A percentile compares a stretch with the other conserved stretches of the same genome.
These are phyloP conservation scores for Brassica nigra DNA, from an alignment of 345 rosid species.

Conservation along the genomic window DNA sequence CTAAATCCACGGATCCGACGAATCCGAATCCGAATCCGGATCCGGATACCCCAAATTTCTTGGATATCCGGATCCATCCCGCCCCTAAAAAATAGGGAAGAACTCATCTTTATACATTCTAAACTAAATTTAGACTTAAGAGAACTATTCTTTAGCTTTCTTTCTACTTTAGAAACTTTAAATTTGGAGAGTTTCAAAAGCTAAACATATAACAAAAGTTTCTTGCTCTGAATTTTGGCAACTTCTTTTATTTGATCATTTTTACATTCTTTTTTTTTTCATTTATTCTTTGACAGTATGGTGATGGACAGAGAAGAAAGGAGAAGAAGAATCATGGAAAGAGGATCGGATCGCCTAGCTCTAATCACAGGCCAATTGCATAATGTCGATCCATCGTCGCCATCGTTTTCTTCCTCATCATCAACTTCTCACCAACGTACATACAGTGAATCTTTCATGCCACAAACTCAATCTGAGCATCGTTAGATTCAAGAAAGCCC, in stretches of 20 bases:
- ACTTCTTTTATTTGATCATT: background rate
- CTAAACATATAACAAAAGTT: slow-evolving; percentile 6
- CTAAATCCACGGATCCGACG: too few relatives aligned
- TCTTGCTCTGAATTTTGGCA: background rate
- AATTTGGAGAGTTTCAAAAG: slow-evolving; percentile 2
- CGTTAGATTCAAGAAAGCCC: slow-evolving; percentile 17
- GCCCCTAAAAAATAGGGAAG: background rate
- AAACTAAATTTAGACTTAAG: background rate
- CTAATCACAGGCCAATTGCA: slow-evolving; percentile 55
- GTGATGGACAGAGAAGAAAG: slow-evolving; percentile 48
- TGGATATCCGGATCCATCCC: too few relatives aligned
- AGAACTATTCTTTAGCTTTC: slow-evolving; percentile 36
- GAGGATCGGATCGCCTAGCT: slow-evolving; percentile 60
- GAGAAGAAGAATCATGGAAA: slow-evolving; percentile 51
- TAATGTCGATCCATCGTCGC: slow-evolving; percentile 36
- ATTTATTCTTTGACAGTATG: slow-evolving; percentile 24
- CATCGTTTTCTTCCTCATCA: slow-evolving; percentile 32
- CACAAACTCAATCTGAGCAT: slow-evolving; percentile 10
- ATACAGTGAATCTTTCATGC: slow-evolving; percentile 33
- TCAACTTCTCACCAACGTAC: slow-evolving; percentile 26
- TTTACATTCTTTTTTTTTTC: background rate
- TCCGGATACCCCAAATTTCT: too few relatives aligned
- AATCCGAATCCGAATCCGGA: too few relatives aligned
- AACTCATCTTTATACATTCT: background rate
- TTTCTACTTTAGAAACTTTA: slow-evolving; percentile 9